Evolutionary conservation across 2,329 filamentous ascomycete genomes (phyloP).

Genomic region (Knoxdaviesia proteae): DNA sequence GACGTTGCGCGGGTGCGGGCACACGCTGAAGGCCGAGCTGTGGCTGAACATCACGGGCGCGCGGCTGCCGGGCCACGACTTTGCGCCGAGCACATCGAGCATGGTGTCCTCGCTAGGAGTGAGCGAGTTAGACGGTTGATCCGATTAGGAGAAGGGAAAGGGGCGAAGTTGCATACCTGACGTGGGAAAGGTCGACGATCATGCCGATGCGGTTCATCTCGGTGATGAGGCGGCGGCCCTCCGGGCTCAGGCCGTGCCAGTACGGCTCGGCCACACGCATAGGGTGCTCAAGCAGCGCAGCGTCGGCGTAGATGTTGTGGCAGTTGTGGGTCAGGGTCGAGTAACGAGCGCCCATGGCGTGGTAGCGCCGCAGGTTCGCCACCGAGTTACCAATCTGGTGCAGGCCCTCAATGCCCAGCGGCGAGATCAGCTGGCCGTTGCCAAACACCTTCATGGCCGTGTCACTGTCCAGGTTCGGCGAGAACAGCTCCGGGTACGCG

Average conservation of each 20-base stretch:
- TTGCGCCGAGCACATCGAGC: slow-evolving; percentile 52
- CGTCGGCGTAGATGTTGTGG: slow-evolving; percentile 76
- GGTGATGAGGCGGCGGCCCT: slow-evolving; percentile 45
- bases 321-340: slow-evolving; percentile 85
- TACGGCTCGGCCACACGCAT: slow-evolving; percentile 29
- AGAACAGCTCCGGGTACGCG: slow-evolving; percentile 49
- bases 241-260: slow-evolving; percentile 52
- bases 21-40: slow-evolving; percentile 60
- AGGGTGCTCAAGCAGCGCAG: slow-evolving; percentile 43
- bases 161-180: slow-evolving; percentile 13
- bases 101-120: slow-evolving; percentile 49
- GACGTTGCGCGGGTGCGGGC: slow-evolving; percentile 78
- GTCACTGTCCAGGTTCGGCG: slow-evolving; percentile 36
- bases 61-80: slow-evolving; percentile 46
- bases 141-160: slow-evolving; percentile 5
- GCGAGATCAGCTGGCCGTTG: slow-evolving; percentile 48
- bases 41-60: slow-evolving; percentile 83
- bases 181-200: slow-evolving; percentile 77
- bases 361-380: slow-evolving; percentile 53
- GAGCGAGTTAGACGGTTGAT: slow-evolving; percentile 8
- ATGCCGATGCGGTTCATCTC: slow-evolving; percentile 94
- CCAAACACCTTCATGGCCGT: slow-evolving; percentile 41
- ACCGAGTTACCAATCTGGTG: slow-evolving; percentile 83
- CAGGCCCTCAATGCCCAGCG: slow-evolving; percentile 65
- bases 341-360: slow-evolving; percentile 66